These are phyloP conservation scores for Saturnispora silvae DNA, from an alignment of 805 yeast genomes.

Conservation along the genomic window DNA sequence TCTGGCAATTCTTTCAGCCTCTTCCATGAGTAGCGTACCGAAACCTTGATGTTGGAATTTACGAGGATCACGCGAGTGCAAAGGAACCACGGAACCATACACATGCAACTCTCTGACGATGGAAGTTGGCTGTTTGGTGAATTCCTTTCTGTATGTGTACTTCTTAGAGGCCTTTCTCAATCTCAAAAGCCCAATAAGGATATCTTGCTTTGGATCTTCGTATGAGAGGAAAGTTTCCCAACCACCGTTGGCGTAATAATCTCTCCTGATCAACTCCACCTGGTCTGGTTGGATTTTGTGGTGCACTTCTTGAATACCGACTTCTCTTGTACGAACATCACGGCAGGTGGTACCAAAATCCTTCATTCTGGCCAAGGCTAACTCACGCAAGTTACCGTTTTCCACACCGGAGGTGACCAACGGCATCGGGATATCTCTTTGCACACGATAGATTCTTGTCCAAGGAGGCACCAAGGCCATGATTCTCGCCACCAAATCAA, in stretches of 20 bases:
- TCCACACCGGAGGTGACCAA: conserved; percentile 96
- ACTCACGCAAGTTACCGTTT: conserved; percentile 90
- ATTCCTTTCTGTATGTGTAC: conserved; percentile 84
- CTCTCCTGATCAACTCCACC: conserved; percentile 89
- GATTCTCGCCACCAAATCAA: conserved; percentile 91
- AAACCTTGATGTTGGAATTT: conserved; percentile 99
- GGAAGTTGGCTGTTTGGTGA: conserved; percentile 74
- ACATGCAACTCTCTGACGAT: conserved; percentile 96
- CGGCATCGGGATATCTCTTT: conserved; percentile 99
- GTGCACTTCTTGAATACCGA: conserved; percentile 97
- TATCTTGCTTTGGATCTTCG: conserved; percentile 96
- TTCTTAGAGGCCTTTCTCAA: conserved; percentile 82
- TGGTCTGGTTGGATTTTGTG: conserved; percentile 95
- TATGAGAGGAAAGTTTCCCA: conserved; percentile 96
- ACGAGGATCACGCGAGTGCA: conserved; percentile 93
- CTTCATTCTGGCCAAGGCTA: conserved; percentile 94
- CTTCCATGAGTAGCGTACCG: conserved; percentile 96
- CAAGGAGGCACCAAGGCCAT: conserved; percentile 97
- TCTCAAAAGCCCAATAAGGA: conserved; percentile 81
- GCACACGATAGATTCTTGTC: conserved; percentile 97
- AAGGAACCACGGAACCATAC: conserved; percentile 93
- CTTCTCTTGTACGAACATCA: conserved; percentile 96
- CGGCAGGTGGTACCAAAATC: conserved; percentile 95
- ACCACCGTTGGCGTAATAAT: conserved; percentile 94
- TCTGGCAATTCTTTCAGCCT: conserved; percentile 89